Conservation (phyloP, 495 filamentous ascomycete genomes). For the Lophiostoma macrostomum region DNA sequence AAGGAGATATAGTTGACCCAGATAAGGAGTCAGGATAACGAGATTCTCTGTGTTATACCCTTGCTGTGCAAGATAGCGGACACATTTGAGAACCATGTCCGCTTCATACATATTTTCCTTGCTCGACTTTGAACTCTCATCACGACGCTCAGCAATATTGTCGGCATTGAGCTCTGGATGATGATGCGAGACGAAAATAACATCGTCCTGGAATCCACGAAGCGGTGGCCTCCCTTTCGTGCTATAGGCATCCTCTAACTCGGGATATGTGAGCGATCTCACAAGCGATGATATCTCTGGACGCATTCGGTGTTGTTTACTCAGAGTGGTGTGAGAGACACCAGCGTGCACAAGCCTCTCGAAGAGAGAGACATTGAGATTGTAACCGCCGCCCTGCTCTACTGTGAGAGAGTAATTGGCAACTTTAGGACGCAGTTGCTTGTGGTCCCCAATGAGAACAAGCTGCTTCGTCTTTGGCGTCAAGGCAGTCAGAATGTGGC, state of each 20-base stretch:
- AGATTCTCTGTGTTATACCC: conserved; percentile 66
- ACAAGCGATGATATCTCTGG: conserved; percentile 67
- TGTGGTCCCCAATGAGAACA: conserved; percentile 74
- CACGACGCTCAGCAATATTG: conserved; percentile 50
- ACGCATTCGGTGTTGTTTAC: conserved; percentile 67
- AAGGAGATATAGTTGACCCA: conserved; percentile 63
- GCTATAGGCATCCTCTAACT: conserved; percentile 56
- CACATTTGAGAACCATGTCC: conserved; percentile 62
- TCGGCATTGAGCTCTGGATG: conserved; percentile 50
- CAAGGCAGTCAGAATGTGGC: conserved; percentile 65
- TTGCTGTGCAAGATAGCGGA: conserved; percentile 72
- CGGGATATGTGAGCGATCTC: conserved; percentile 60
- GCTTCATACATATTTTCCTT: conserved; percentile 69
- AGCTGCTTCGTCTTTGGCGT: conserved; percentile 59
- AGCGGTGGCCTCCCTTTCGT: conserved; percentile 51
- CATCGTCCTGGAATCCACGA: conserved; percentile 57
- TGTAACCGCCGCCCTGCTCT: conserved; percentile 65
- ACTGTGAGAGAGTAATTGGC: conserved; percentile 62
- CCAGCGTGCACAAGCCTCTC: conserved; percentile 62
- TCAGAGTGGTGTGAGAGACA: conserved; percentile 54
- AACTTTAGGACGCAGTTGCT: conserved; percentile 70
- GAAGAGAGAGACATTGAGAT: conserved; percentile 70
- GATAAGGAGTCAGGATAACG: conserved; percentile 63
- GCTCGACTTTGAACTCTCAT: conserved; percentile 48
- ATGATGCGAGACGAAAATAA: conserved; percentile 66